phyloP scores from a whole-genome alignment of 768 basidiomycete species.

The Clathrus columnatus region DNA sequence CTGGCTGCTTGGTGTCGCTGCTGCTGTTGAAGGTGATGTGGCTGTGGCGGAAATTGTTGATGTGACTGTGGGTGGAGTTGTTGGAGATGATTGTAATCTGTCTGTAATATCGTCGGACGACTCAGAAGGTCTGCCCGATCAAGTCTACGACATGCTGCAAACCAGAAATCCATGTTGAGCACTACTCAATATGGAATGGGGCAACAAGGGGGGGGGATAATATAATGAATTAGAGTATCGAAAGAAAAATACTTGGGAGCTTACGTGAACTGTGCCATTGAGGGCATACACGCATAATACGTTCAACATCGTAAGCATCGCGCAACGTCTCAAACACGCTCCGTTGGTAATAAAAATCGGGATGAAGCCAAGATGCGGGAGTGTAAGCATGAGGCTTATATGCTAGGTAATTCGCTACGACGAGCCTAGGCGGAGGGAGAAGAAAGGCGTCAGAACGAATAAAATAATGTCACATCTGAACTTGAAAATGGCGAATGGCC shows the following conservation, averaged over 20 bases:
- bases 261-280: slow-evolving; percentile 11
- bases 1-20: background rate
- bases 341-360: slow-evolving; percentile 9
- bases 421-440: slow-evolving; percentile 1
- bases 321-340: slow-evolving; percentile 3
- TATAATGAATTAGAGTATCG: background rate
- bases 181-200: background rate
- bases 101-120: background rate
- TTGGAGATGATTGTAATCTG: background rate
- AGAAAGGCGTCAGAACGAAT: slow-evolving; percentile 7
- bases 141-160: slow-evolving; percentile 5
- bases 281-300: slow-evolving; percentile 10
- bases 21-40: background rate
- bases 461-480: slow-evolving; percentile 3
- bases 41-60: background rate
- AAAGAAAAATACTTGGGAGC: background rate
- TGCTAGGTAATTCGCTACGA: slow-evolving; percentile 10
- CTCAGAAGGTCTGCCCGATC: slow-evolving; percentile 5
- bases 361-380: slow-evolving; percentile 7
- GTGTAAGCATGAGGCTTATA: slow-evolving; percentile 3
- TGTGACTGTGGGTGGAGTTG: background rate
- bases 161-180: slow-evolving; percentile 8
- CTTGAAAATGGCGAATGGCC: slow-evolving; percentile 4
- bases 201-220: background rate
- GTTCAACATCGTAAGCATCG: slow-evolving; percentile 8